Evolutionary conservation across 768 basidiomycete species (phyloP), one percentile per base, ranked within the genome.

Genomic region (Kondoa subrosea): DNA sequence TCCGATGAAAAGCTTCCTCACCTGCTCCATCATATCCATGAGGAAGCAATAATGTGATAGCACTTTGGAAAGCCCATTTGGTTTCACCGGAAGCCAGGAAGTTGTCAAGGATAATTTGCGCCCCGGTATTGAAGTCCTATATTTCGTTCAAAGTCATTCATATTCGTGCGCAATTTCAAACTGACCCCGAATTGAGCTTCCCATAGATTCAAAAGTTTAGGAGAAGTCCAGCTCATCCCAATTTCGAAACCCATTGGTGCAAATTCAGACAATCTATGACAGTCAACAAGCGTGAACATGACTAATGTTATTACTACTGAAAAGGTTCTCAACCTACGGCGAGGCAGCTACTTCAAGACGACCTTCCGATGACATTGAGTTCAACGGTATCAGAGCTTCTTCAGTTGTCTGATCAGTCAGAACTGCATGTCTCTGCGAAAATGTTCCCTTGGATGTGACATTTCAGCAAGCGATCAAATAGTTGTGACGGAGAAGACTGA

Each of bases 51-150:
- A 95, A 78, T 2, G 89, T 85, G 26, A 95, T 81, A 0, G 87
- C 91, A 71, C 89, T 91, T 78, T 93, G 91, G 75, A 85, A 88
- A 60, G 89, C 77, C 91, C 91, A 95, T 79, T 95, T 95, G 2
- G 90, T 89, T 78, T 92, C 88, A 21, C 86, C 81, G 1, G 89
- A 90, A 1, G 87, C 81, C 34, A 95, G 80, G 75, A 88, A 93
- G 0, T 89, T 90, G 74, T 95, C 91, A 69, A 93, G 88, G 65
- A 90, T 86, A 67, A 91, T 82, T 82, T 87, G 40, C 40, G 40
- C 73, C 40, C 33, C 34, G 21, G 40, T 50, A 21, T 8, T 8
- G 40, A 50, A 50, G 40, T 50, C 40, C 40, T 50, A 21, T 50
- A 50, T 8, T 8, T 21, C 40, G 21, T 21, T 50, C 8, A 8